Percentiles rank a stretch among this genome's conserved stretches.
Evolutionary conservation across 352 stramenopile species (phyloP).

Genomic region (Pythium volutum): DNA sequence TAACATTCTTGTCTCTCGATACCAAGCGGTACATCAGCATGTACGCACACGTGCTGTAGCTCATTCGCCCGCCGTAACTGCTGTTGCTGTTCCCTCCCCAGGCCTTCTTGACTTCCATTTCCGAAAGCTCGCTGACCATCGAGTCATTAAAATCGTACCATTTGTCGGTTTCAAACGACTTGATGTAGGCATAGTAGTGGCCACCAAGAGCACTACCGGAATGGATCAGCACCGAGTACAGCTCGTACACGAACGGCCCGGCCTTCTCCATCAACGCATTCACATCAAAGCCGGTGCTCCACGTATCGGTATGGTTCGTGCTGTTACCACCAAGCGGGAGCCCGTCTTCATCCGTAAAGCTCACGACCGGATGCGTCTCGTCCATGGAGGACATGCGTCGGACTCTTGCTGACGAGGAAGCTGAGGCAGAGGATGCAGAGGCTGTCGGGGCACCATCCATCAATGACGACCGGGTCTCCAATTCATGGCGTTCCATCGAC

Average conservation of each 20-base stretch:
- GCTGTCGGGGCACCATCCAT: constrained; percentile 6
- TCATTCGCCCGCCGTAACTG: constrained; percentile 26
- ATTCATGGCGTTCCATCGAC: constrained; percentile 78
- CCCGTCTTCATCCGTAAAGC: constrained; percentile 17
- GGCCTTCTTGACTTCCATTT: constrained; percentile 71
- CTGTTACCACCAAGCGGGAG: neutral
- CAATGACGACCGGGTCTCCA: constrained; percentile 34
- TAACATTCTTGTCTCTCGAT: constrained; percentile 59
- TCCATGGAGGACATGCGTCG: constrained; percentile 76
- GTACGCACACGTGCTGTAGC: constrained; percentile 86
- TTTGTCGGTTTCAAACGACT: constrained; percentile 71
- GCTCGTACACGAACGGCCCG: constrained; percentile 83
- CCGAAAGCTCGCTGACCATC: constrained; percentile 72
- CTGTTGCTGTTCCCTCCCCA: constrained; percentile 55
- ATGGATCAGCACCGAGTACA: constrained; percentile 93
- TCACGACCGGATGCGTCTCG: constrained; percentile 49
- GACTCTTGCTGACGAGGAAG: constrained; percentile 16
- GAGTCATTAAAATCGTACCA: constrained; percentile 91
- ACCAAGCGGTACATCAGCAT: constrained; percentile 91
- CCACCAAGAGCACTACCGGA: constrained; percentile 89
- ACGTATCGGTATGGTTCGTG: constrained; percentile 45
- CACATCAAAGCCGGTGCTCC: constrained; percentile 64
- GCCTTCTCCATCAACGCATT: constrained; percentile 56
- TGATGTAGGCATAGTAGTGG: constrained; percentile 95
- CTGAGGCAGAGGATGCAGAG: neutral